Base-by-base conservation (phyloP, 1,284 basidiomycete species). In the Pterula multifida region DNA sequence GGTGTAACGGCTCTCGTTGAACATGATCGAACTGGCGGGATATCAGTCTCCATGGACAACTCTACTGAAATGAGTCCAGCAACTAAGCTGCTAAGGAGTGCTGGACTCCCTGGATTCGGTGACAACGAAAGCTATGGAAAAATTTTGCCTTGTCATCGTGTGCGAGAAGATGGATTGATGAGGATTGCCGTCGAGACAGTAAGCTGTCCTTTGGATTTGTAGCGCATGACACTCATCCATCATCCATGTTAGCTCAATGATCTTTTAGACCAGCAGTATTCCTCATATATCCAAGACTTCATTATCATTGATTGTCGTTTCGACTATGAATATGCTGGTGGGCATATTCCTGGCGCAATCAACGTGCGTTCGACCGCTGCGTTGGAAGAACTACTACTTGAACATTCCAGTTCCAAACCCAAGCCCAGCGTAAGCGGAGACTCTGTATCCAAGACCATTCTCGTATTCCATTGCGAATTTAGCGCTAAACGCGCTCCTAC, bases 381-480 rank as follows among this genome's bases (percentile, higher is more conserved):
- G 47, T 79, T 97, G 24, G 91, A 96, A 60, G 81, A 86, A 36
- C 75, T 90, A 50, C 69, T 98, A 36, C 78, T 97, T 23, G 73
- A 79, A 12, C 65, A 61, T 17, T 69, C 64, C 49, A 61, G 79
- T 47, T 61, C 66, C 50, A 81, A 83, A 59, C 92, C 93, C 2
- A 66, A 61, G 48, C 85, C 90, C 1, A 89, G 86, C 50, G 76
- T 85, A 52, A 95, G 91, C 62, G 90, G 91, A 21, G 84, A 91
- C 55, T 58, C 67, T 1, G 68, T 68, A 50, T 81, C 70, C 64
- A 96, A 90, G 74, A 90, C 77, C 2, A 73, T 98, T 17, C 68
- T 98, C 47, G 78, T 99, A 52, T 98, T 99, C 72, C 95, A 99
- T 65, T 98, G 95, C 74, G 95, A 99, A 69, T 98, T 97, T 63